These are phyloP conservation scores for Microdochium trichocladiopsis DNA, from an alignment of 2,329 filamentous ascomycete species.

Conservation along the genomic window DNA sequence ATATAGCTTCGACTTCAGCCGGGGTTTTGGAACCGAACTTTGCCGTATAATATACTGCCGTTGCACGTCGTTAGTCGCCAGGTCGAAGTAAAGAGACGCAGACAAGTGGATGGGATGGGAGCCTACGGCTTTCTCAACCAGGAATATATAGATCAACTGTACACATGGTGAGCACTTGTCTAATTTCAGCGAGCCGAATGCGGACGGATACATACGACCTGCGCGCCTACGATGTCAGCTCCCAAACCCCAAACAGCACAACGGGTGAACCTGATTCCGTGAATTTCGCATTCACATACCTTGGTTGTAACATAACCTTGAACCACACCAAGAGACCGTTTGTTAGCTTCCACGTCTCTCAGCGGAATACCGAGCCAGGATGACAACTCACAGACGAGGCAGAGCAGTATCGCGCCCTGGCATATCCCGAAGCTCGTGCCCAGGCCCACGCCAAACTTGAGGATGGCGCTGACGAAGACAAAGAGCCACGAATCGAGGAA, in stretches of 20 bases:
- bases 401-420: not conserved
- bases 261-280: not conserved
- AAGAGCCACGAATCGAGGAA: not conserved
- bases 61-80: no score
- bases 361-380: no score
- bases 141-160: conserved; percentile 55
- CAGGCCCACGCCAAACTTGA: not conserved
- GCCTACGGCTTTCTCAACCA: conserved; percentile 56
- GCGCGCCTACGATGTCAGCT: no score
- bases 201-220: no score
- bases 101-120: no score
- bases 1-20: conserved; percentile 51
- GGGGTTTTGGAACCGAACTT: conserved; percentile 24
- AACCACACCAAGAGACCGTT: not conserved
- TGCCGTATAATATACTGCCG: no score
- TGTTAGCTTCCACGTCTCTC: no score
- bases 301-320: not conserved
- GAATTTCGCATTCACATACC: not conserved
- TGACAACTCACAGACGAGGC: not conserved
- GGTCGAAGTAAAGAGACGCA: no score
- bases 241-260: no score
- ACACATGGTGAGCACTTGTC: not conserved
- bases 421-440: not conserved
- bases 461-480: not conserved
- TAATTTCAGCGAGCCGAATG: no score